These are phyloP conservation scores for Botrytis pseudocinerea DNA, from an alignment of 2,329 filamentous ascomycete species.

Conservation along the genomic window DNA sequence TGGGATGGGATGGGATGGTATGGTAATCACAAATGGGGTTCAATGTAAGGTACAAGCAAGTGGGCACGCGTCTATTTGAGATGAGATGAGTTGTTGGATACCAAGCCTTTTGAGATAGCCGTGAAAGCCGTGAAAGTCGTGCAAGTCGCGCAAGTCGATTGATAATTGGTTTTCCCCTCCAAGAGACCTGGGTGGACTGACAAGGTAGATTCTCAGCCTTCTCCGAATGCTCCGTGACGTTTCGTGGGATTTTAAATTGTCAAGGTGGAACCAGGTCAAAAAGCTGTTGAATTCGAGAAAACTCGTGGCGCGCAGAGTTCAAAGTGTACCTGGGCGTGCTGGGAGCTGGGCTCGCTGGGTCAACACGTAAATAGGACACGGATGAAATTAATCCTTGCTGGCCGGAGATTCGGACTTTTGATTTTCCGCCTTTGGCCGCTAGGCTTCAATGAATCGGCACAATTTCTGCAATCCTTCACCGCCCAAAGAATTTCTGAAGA, in stretches of 20 bases:
- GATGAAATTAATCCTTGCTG: background rate
- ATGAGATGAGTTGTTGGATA: background rate
- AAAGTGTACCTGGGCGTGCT: background rate
- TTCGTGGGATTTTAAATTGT: background rate
- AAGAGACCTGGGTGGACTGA: background rate
- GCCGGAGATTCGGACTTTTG: background rate
- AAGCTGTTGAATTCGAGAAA: background rate
- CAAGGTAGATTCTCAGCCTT: conserved; percentile 14
- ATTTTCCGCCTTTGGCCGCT: background rate
- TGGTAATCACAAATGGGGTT: conserved; percentile 1
- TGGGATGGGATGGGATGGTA: background rate
- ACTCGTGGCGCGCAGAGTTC: conserved; percentile 15
- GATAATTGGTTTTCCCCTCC: background rate
- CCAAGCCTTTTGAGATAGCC: background rate
- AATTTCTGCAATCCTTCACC: background rate
- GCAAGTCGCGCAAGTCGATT: background rate
- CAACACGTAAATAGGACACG: background rate
- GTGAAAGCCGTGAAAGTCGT: background rate
- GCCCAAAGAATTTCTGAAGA: conserved; percentile 25
- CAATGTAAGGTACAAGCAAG: conserved; percentile 18
- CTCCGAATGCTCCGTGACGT: background rate
- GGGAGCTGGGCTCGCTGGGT: background rate
- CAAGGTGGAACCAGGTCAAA: background rate
- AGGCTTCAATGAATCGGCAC: background rate
- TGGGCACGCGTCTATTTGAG: conserved; percentile 7